phyloP scores from a whole-genome alignment of 257 asterid species.

The Scutellaria minor region DNA sequence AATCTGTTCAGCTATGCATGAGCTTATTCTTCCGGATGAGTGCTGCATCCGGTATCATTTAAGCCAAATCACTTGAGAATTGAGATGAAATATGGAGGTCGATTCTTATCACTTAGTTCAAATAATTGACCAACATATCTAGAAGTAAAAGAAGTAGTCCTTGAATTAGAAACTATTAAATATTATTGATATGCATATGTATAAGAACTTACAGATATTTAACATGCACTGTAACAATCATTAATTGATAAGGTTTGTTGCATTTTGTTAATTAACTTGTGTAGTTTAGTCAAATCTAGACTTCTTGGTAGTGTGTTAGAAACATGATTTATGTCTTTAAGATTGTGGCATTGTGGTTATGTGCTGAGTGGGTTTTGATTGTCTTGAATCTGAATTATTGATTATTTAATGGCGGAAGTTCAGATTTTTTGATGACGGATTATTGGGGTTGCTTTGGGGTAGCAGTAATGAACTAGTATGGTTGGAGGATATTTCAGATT shows the following conservation, averaged over 20 bases:
- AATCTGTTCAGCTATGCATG: background rate
- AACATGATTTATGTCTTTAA: background rate
- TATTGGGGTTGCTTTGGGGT: background rate
- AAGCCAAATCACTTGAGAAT: too few relatives aligned
- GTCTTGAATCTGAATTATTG: conserved; percentile 11
- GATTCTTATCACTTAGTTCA: too few relatives aligned
- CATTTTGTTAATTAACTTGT: background rate
- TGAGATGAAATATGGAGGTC: too few relatives aligned
- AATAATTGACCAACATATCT: too few relatives aligned
- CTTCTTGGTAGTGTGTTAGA: background rate
- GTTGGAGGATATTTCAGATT: conserved; percentile 16
- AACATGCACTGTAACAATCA: too few relatives aligned
- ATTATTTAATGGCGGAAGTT: conserved; percentile 4
- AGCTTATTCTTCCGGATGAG: too few relatives aligned
- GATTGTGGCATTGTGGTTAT: background rate
- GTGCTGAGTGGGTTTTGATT: background rate
- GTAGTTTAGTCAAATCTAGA: conserved; percentile 33
- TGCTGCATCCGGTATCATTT: too few relatives aligned
- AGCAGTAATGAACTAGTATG: background rate
- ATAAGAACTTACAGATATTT: too few relatives aligned
- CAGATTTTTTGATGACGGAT: background rate
- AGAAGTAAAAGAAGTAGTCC: too few relatives aligned
- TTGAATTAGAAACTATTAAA: too few relatives aligned
- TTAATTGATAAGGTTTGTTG: conserved; percentile 75
- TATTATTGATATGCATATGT: too few relatives aligned